A percentile compares a stretch with the other conserved stretches of the same genome.
These are phyloP conservation scores for Botryotinia calthae DNA, from an alignment of 2,329 filamentous ascomycete genomes.

Conservation along the genomic window DNA sequence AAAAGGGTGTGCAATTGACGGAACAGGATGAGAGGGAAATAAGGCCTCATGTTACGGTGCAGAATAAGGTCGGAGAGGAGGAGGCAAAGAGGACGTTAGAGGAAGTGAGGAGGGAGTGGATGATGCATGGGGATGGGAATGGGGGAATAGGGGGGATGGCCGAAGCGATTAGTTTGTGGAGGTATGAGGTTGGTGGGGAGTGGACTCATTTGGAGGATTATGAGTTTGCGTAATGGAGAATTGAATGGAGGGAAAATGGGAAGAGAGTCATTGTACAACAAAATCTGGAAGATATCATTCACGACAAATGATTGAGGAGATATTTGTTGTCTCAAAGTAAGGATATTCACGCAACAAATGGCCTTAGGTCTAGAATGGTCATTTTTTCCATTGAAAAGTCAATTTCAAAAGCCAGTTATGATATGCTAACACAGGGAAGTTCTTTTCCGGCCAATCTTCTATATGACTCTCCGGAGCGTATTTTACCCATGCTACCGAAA, in stretches of 20 bases:
- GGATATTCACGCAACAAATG: background rate
- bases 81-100: constrained; percentile 16
- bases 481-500: background rate
- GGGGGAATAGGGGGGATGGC: constrained; percentile 6
- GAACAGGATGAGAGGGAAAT: constrained; percentile 17
- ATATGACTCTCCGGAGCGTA: background rate
- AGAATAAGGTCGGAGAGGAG: constrained; percentile 20
- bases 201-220: constrained; percentile 22
- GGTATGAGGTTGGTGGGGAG: constrained; percentile 21
- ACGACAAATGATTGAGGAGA: background rate
- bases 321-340: background rate
- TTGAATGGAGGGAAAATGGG: background rate
- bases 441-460: background rate
- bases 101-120: constrained; percentile 1
- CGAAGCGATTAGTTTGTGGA: constrained; percentile 20
- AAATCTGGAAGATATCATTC: background rate
- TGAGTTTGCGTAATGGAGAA: background rate
- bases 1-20: constrained; percentile 14
- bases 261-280: background rate
- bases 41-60: constrained; percentile 22
- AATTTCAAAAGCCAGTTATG: background rate
- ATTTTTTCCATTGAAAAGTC: background rate
- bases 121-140: background rate
- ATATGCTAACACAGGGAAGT: background rate
- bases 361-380: accelerated